A percentile compares a stretch with the other conserved stretches of the same genome.
These are phyloP conservation scores for Colletotrichum godetiae DNA, from an alignment of 2,329 filamentous ascomycete species.

Conservation along the genomic window DNA sequence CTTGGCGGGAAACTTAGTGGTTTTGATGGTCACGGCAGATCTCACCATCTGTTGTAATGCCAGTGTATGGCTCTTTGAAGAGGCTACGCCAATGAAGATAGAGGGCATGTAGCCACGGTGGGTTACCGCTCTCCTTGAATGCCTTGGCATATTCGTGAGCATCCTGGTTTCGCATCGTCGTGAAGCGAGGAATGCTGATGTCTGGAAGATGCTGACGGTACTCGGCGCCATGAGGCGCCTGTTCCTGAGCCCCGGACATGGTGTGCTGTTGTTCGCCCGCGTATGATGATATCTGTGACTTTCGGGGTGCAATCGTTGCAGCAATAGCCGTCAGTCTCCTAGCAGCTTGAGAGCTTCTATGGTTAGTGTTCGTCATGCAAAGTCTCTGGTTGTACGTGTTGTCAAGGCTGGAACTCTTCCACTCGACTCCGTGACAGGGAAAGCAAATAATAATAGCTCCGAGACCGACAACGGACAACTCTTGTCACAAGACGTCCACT, in stretches of 20 bases:
- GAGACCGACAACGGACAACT: not conserved
- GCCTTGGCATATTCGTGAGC: slow-evolving; percentile 70
- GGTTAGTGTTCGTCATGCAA: not conserved
- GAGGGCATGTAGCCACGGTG: slow-evolving; percentile 75
- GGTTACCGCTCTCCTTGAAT: slow-evolving; percentile 68
- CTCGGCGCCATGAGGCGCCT: slow-evolving; percentile 38
- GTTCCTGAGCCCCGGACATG: slow-evolving; percentile 6
- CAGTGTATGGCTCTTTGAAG: slow-evolving; percentile 75
- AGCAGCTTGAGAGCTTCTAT: not conserved
- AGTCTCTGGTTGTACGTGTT: not conserved
- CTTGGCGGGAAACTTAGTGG: not conserved
- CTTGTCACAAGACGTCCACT: not conserved
- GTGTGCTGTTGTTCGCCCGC: not conserved
- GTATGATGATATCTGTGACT: not conserved
- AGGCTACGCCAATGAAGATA: slow-evolving; percentile 69
- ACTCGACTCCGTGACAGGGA: not conserved
- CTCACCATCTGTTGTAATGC: slow-evolving; percentile 74
- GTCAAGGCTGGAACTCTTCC: not conserved
- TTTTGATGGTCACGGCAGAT: not conserved
- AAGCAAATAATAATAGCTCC: not conserved
- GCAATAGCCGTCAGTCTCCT: not conserved
- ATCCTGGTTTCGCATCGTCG: slow-evolving; percentile 70
- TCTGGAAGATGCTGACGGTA: slow-evolving; percentile 74
- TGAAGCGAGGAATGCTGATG: slow-evolving; percentile 70
- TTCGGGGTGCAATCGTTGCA: not conserved